Percentiles rank a stretch among this genome's conserved stretches.
Evolutionary conservation across 1,284 basidiomycete genomes (phyloP).

Genomic region (Naganishia albida): DNA sequence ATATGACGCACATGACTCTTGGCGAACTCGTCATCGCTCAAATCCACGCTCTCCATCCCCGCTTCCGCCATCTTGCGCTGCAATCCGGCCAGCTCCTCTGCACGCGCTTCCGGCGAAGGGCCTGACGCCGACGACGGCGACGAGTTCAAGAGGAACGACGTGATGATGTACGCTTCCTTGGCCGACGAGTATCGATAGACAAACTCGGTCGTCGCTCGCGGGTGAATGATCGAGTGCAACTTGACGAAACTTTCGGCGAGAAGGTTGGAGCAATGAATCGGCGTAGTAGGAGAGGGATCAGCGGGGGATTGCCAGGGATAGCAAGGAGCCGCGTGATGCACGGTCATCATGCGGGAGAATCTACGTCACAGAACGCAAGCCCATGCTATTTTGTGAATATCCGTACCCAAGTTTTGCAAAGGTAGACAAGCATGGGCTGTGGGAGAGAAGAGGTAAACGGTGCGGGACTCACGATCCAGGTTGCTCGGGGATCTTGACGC

Average conservation of each 20-base stretch:
- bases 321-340: neutral
- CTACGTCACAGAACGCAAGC: constrained; percentile 17
- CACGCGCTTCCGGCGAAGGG: constrained; percentile 58
- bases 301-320: constrained; percentile 8
- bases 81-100: constrained; percentile 69
- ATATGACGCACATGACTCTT: constrained; percentile 94
- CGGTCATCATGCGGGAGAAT: constrained; percentile 11
- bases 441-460: constrained; percentile 17
- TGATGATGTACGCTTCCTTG: constrained; percentile 73
- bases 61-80: constrained; percentile 63
- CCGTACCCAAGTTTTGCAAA: constrained; percentile 19
- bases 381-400: constrained; percentile 24
- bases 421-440: constrained; percentile 31
- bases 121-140: constrained; percentile 47
- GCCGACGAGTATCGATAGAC: constrained; percentile 73
- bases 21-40: constrained; percentile 92
- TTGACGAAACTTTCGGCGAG: constrained; percentile 70
- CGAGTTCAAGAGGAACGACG: constrained; percentile 84
- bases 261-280: constrained; percentile 7
- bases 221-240: constrained; percentile 83
- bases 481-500: constrained; percentile 87
- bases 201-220: constrained; percentile 94
- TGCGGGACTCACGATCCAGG: constrained; percentile 71
- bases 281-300: constrained; percentile 15
- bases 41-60: constrained; percentile 82